Evolutionary conservation across 2,329 filamentous ascomycete genomes (phyloP).

Genomic region (Xylaria sp.): DNA sequence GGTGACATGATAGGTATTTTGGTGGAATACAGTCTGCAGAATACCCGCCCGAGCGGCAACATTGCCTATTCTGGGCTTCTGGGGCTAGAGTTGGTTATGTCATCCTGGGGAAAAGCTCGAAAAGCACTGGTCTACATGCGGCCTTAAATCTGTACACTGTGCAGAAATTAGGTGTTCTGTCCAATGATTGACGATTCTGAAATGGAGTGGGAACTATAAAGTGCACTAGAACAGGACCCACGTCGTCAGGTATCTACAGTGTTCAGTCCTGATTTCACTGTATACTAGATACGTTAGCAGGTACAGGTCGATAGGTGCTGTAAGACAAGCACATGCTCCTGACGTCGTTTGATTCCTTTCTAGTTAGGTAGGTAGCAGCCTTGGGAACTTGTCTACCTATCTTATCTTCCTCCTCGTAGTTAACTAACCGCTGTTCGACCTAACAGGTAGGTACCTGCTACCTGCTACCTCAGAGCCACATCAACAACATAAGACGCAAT

Average conservation of each 20-base stretch:
- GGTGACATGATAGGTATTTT: constrained; percentile 22
- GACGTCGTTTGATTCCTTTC: constrained; percentile 13
- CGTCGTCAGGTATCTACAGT: too few species aligned
- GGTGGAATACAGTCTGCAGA: neutral
- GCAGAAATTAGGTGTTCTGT: neutral
- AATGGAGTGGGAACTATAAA: too few species aligned
- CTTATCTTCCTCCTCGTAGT: constrained; percentile 26
- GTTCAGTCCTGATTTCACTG: too few species aligned
- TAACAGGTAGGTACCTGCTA: neutral
- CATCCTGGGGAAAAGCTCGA: neutral
- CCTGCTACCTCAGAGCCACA: neutral
- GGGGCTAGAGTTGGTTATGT: constrained; percentile 12
- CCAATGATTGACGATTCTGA: neutral
- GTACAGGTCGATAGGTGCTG: too few species aligned
- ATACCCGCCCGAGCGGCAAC: constrained; percentile 6
- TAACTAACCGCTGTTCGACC: constrained; percentile 17
- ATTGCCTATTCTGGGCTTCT: constrained; percentile 1
- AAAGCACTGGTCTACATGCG: too few species aligned
- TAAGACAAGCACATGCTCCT: constrained; percentile 4
- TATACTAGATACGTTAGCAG: too few species aligned
- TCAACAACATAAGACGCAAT: constrained; percentile 9
- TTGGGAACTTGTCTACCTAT: constrained; percentile 15
- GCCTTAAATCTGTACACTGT: neutral
- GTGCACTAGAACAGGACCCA: neutral
- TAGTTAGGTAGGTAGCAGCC: too few species aligned